These are phyloP conservation scores for Cardamine chenopodiifolia DNA, from an alignment of 345 rosid genomes.

Conservation along the genomic window DNA sequence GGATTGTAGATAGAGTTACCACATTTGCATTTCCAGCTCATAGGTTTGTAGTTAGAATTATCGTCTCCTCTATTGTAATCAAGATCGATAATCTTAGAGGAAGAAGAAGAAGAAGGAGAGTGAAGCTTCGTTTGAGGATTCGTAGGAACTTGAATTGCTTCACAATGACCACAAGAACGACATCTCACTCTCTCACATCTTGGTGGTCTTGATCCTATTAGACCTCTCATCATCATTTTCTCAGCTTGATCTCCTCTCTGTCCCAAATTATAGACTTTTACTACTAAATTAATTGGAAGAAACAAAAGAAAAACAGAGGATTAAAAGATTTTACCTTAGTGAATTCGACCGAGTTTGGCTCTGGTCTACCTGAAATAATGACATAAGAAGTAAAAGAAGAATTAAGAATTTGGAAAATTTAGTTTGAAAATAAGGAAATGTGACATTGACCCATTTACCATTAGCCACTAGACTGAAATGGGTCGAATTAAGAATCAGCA, in stretches of 20 bases:
- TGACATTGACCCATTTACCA: slow-evolving; percentile 54
- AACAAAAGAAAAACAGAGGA: background rate
- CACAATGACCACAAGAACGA: slow-evolving; percentile 74
- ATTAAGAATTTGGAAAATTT: background rate
- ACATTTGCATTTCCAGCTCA: slow-evolving; percentile 98
- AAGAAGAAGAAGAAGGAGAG: slow-evolving; percentile 36
- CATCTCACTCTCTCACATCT: slow-evolving; percentile 77
- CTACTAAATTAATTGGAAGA: background rate
- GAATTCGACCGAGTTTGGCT: slow-evolving; percentile 39
- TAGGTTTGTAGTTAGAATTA: slow-evolving; percentile 76
- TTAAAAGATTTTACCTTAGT: slow-evolving; percentile 46
- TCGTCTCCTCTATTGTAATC: slow-evolving; percentile 68
- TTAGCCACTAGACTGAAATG: slow-evolving; percentile 53
- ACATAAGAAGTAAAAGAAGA: slow-evolving; percentile 18
- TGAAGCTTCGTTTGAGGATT: slow-evolving; percentile 54
- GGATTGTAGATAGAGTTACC: slow-evolving; percentile 88
- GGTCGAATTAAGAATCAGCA: slow-evolving; percentile 56
- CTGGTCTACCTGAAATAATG: slow-evolving; percentile 60
- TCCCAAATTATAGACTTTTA: background rate
- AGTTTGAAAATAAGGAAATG: slow-evolving; percentile 28
- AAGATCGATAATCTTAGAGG: slow-evolving; percentile 25
- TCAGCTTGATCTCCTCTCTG: slow-evolving; percentile 31
- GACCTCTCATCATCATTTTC: slow-evolving; percentile 52
- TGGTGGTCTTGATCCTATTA: slow-evolving; percentile 92
- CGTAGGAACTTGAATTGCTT: slow-evolving; percentile 89